Conservation (phyloP, 2,329 filamentous ascomycete species). For the Aspergillus unguis region DNA sequence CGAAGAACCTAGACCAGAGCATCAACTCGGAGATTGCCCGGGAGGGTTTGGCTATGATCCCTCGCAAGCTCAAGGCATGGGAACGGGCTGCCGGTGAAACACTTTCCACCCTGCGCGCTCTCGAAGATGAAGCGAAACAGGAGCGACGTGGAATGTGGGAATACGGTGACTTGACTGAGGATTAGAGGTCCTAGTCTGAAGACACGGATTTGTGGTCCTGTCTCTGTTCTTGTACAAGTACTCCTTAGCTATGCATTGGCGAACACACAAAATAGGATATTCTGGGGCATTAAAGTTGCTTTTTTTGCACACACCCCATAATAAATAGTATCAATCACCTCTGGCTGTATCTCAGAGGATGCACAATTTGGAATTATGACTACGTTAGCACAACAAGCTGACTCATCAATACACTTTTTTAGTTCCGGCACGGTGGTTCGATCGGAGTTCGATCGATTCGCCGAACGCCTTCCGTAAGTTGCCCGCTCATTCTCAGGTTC, state of each 20-base stretch:
- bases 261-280: slow-evolving; percentile 1
- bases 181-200: slow-evolving; percentile 48
- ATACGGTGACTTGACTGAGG: slow-evolving; percentile 94
- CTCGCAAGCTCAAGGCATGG: slow-evolving; percentile 86
- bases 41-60: slow-evolving; percentile 85
- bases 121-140: slow-evolving; percentile 74
- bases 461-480: slow-evolving; percentile 3
- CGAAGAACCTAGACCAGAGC: slow-evolving; percentile 66
- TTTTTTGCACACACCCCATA: no score
- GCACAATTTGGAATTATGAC: not conserved
- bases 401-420: not conserved
- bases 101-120: slow-evolving; percentile 67
- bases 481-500: not conserved
- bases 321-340: no score
- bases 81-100: slow-evolving; percentile 73
- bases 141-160: slow-evolving; percentile 91
- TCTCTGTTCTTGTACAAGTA: slow-evolving; percentile 10
- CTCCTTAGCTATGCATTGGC: not conserved
- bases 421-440: not conserved
- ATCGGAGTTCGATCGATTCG: not conserved
- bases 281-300: not conserved
- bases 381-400: not conserved
- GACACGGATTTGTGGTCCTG: not conserved
- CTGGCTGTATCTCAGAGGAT: no score
- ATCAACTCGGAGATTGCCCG: slow-evolving; percentile 84